These are phyloP conservation scores for Suhomyces bolitotheri DNA, from an alignment of 1,139 yeast genomes.

Conservation along the genomic window DNA sequence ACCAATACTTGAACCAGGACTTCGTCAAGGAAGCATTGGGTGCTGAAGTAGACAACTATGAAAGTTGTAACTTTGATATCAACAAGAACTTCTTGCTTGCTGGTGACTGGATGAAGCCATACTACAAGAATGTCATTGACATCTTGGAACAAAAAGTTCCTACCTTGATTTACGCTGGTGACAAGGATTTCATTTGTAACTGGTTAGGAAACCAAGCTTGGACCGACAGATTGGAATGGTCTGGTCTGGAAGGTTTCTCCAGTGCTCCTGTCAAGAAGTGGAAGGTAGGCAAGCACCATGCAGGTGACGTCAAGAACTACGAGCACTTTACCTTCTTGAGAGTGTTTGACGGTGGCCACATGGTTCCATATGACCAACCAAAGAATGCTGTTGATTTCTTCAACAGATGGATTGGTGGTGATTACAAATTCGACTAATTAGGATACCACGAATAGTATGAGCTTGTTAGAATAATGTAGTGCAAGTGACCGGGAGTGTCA, in stretches of 20 bases:
- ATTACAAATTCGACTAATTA: conserved; percentile 17
- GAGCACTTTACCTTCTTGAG: conserved; percentile 49
- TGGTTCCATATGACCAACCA: conserved; percentile 54
- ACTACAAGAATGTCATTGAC: conserved; percentile 62
- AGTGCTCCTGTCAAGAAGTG: conserved; percentile 41
- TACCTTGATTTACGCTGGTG: conserved; percentile 79
- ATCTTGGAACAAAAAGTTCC: conserved; percentile 62
- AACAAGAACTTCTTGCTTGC: conserved; percentile 81
- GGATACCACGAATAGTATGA: too few relatives aligned
- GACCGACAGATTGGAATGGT: conserved; percentile 70
- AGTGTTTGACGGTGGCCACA: conserved; percentile 50
- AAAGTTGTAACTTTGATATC: conserved; percentile 83
- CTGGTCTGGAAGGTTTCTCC: conserved; percentile 54
- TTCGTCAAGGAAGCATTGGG: conserved; percentile 80
- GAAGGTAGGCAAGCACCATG: conserved; percentile 39
- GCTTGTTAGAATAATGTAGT: too few relatives aligned
- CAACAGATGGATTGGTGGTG: conserved; percentile 48
- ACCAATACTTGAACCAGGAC: conserved; percentile 65
- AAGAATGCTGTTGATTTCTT: conserved; percentile 48
- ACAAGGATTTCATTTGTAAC: conserved; percentile 82
- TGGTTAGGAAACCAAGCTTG: conserved; percentile 89
- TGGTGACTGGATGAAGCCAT: conserved; percentile 93
- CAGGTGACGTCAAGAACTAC: conserved; percentile 50
- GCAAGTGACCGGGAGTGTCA: too few relatives aligned
- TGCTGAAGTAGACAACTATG: conserved; percentile 82